Evolutionary conservation across 2,329 filamentous ascomycete genomes (phyloP), one percentile per base, ranked within the genome.

Genomic region (Escovopsis sp.): DNA sequence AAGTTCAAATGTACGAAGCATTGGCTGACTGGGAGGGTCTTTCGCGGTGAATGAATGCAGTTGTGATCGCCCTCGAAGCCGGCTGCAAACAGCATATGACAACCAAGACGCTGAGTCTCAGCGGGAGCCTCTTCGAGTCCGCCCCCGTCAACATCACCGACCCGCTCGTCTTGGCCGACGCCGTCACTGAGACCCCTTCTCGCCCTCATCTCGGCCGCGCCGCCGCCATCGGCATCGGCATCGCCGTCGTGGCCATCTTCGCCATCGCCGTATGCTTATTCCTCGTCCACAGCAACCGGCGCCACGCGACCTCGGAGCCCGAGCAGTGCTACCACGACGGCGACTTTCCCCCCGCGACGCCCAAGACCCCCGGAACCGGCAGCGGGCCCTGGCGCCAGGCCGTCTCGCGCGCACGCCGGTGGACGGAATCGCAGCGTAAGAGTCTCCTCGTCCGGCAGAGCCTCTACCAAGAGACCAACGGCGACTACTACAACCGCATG

Each of bases 151-250:
- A 60, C 30, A 63, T 65, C n/a, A 62, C 57, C 2, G 51, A 56
- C 1, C 43, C 53, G 5, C 19, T 23, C 19, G 19, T 9, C 19
- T 23, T n/a, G n/a, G n/a, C n/a, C 0, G 39, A 36, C 3, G 39
- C 54, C 0, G 39, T 36, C 4, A 39, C 45, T 4, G 42, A 47
- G 51, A 0, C 40, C 44, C 0, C 43, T n/a, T n/a, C 49, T 1
- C 41, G 47, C 3, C 49, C 44, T 4, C 45, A 45, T 9, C 58
- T 72, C 47, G 59, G 62, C 0, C 59, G 60, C 0, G 62, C 64
- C 2, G 63, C 64, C n/a, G 66, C 72, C 13, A 63, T 65, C 0
- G 70, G 69, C 14, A 72, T 75, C 31, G 59, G 57, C 0, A 48
- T 71, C 1, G 68, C 64, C 11, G 61, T 57, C 6, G 54, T 55